Base-by-base conservation (phyloP, 2,329 filamentous ascomycete genomes). In the Cordyceps tenuipes region DNA sequence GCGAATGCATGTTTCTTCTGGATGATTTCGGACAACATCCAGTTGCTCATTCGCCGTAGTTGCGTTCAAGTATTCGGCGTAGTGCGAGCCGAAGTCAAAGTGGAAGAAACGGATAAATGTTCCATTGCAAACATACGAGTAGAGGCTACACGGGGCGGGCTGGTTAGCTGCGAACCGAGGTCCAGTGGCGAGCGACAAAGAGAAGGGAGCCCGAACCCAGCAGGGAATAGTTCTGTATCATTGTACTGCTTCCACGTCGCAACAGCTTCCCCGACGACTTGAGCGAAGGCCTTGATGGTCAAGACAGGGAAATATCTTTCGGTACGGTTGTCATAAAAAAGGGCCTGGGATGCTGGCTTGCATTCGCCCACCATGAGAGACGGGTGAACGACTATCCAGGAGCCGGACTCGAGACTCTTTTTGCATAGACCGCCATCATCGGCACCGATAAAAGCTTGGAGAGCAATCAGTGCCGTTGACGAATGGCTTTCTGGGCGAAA, bases 1-100 rank as follows among this genome's bases (percentile, higher is more conserved):
- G 15, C 51, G 36, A 53, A 53, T 29, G 51, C 51, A 53, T 53
- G 34, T 53, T 36, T 53, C 51, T 53, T 53, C 36, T 53, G 51
- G 49, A 39, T 52, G 13, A 19, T 39, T 31, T 39, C 19, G 49
- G 34, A 39, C 34, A 34, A 36, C 6, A 10, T 34, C 39, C 41
- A 47, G 15, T 26, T 47, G 46, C 46, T 26, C 46, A 21, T 47
- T 47, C 46, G 13, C 46, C 46, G 21, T 29, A 12, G 46, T 10
- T 9, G 46, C 46, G 46, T 47, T 21, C 46, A 26, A 47, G 46
- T 47, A 47, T 47, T 47, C 46, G 19, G 13, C 19, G 46, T 47
- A 47, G 46, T 21, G 46, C 13, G 46, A 47, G 46, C 10, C 46
- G 46, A 47, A 26, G 21, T 47, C 46, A 47, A 29, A 29, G 7